These are phyloP conservation scores for Gardenia jasminoides DNA, from an alignment of 257 asterid species.

Conservation along the genomic window DNA sequence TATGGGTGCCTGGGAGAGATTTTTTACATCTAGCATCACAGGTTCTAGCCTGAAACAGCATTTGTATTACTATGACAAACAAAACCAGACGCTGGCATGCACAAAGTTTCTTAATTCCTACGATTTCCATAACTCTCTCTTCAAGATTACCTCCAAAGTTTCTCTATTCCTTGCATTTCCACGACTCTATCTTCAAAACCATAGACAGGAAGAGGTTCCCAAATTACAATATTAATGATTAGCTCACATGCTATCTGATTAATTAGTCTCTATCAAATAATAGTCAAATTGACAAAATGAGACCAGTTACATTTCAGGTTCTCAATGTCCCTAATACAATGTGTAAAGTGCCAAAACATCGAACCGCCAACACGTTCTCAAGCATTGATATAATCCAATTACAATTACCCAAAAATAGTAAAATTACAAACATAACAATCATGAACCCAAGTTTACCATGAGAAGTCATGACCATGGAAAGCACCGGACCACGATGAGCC, in stretches of 20 bases:
- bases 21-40: no score
- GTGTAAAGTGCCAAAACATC: background rate
- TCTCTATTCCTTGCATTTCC: no score
- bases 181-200: no score
- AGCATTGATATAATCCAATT: background rate
- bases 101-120: background rate
- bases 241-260: no score
- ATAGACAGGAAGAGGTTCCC: background rate
- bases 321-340: background rate
- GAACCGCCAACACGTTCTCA: background rate
- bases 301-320: background rate
- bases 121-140: background rate
- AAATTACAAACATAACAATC: background rate
- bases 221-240: background rate
- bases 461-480: constrained; percentile 73
- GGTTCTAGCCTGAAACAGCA: no score
- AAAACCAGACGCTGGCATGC: no score
- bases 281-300: background rate
- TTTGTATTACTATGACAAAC: no score
- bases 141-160: no score
- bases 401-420: background rate
- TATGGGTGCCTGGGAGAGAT: background rate
- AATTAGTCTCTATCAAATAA: background rate
- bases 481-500: constrained; percentile 85
- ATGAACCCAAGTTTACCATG: constrained; percentile 49